Evolutionary conservation across 257 asterid species (phyloP), one percentile per base, ranked within the genome.

Genomic region (Lavandula angustifolia): DNA sequence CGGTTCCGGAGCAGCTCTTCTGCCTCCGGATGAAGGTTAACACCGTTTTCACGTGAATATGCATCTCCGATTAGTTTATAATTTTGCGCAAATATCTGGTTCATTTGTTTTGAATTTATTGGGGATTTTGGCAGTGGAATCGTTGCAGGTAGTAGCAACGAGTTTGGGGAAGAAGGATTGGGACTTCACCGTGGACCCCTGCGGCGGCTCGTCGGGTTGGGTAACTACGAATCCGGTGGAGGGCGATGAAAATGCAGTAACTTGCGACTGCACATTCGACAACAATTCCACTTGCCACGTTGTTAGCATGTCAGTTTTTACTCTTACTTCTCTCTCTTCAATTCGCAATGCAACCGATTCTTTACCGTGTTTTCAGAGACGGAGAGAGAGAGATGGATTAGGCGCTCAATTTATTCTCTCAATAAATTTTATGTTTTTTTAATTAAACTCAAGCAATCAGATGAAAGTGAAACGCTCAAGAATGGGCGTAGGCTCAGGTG

Each of bases 181-280:
- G 94, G 43, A 81, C 70, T 83, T 85, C 56, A 42, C 3, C 13
- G 89, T 79, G 69, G 85, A 85, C 78, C 94, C 88, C 33, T 86
- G 94, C 54, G 72, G 71, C 54, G 77, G 84, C 63, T 52, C 3
- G 4, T 61, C 56, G 64, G 81, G 81, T 62, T 82, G 89, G 89
- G 42, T 1, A 1, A 64, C 69, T 62, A 80, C 5, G 35, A 71
- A 58, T 10, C 59, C 79, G 38, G 29, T 3, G 1, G 40, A 32
- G 31, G 83, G 81, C 9, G 0, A 0, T 9, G 80, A 64, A 55
- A 85, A 78, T 68, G 70, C 68, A 0, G 56, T 88, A 7, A 58
- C 54, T 3, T 85, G 96, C 32, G 11, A 73, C 67, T 88, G 94
- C 80, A 34, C 79, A 22, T 79, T 48, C 3, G 31, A 7, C 10